Evolutionary conservation across 2,329 filamentous ascomycete species (phyloP), one percentile per base, ranked within the genome.

Genomic region (Monosporascus ibericus): DNA sequence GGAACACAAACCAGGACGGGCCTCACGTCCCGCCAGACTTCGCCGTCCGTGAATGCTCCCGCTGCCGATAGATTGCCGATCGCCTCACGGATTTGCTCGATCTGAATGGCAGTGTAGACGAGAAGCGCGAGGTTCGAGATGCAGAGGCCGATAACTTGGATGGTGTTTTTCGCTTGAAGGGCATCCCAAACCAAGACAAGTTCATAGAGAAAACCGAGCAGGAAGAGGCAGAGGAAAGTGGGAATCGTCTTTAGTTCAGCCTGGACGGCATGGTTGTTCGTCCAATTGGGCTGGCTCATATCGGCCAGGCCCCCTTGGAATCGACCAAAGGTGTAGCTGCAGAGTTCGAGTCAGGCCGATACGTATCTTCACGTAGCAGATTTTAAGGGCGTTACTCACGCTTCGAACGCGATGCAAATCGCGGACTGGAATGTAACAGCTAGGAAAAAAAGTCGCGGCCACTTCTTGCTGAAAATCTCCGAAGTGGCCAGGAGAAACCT

Each of bases 121-220:
- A 97, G 80, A 60, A 99, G 83, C 40, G 90, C 92, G 34, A 94
- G 72, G 71, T 99, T 97, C 74, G 94, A 94, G 53, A 95, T 75
- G 72, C 92, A 96, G 30, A 99, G 80, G 44, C 94, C 94, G 62
- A 99, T 97, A 68, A 97, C 81, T 71, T 99, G 94, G 77, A 99
- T 99, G 11, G 94, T 99, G 74, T 99, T 99, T 72, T 96, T 96
- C 67, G 92, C 78, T 57, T 91, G 86, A 53, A 99, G 78, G 17
- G 92, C 94, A 75, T 99, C 94, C 80, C 91, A 97, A 14, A 94
- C 88, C 50, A 99, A 78, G 27, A 95, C 75, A 34, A 97, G 75
- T 67, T 96, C 86, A 73, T 97, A 99, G 53, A 99, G 71, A 73
- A 95, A 97, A 55, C 90, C 94, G 70, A 99, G 96, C 69, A 96